Evolutionary conservation across 1,284 basidiomycete genomes (phyloP).

Genomic region (Serendipita sp.): DNA sequence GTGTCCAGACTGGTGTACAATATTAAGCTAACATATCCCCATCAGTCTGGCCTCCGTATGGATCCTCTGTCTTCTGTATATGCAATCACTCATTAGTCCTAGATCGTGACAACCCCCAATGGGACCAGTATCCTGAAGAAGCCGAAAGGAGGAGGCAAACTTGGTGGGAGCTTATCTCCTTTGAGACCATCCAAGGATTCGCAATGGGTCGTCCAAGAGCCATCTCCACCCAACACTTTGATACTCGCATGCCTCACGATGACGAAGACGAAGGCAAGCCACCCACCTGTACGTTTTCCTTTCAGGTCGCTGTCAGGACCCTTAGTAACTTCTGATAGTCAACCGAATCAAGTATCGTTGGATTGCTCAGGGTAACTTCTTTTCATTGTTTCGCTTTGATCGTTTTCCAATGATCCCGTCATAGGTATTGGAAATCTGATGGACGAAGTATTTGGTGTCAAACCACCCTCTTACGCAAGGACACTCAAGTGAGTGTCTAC

Average conservation of each 20-base stretch:
- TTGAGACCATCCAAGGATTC: not conserved
- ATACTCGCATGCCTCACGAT: not conserved
- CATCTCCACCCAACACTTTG: not conserved
- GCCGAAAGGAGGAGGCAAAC: not conserved
- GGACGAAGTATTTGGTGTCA: not conserved
- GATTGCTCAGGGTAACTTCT: not conserved
- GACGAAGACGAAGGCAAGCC: not conserved
- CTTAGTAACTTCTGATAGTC: not conserved
- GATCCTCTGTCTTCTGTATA: not conserved
- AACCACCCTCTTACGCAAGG: not conserved
- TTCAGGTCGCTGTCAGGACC: not conserved
- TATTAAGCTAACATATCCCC: not conserved
- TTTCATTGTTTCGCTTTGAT: too few species aligned
- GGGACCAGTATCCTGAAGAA: not conserved
- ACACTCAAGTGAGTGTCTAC: not conserved
- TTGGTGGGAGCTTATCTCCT: constrained; percentile 1
- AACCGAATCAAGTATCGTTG: not conserved
- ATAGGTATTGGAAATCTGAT: not conserved
- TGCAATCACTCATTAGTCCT: not conserved
- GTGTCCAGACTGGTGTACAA: not conserved
- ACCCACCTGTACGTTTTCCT: not conserved
- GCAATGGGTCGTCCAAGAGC: constrained; percentile 3
- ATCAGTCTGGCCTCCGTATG: not conserved
- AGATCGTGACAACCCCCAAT: constrained; percentile 2
- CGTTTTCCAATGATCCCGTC: too few species aligned